Base-by-base conservation (phyloP, 2,329 filamentous ascomycete genomes). In the Ophiostoma ips region DNA sequence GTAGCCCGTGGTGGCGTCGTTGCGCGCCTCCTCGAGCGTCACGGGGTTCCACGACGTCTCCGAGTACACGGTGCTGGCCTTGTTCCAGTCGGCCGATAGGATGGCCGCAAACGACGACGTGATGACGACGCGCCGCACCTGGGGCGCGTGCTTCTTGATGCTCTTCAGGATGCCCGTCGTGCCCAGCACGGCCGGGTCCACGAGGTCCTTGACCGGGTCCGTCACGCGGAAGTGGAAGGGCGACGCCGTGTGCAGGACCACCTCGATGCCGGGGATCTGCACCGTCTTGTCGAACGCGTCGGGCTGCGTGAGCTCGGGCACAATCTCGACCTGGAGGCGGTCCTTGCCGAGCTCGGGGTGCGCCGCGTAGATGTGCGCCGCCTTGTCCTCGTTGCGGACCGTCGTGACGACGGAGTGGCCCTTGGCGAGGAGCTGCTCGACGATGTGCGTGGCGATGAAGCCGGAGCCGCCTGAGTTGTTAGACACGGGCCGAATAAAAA, bases 281-380 rank as follows among this genome's bases (percentile, higher is more conserved):
- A 73, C 68, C 1, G 75, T 77, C 58, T 79, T 71, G 58, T 86
- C 79, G 61, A 94, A 94, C 51, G 87, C 87, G 50, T 74, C 73
- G 40, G 79, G 73, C 59, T 79, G 65, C 3, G 85, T 84, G 57
- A 94, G 84, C 61, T 94, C 87, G 16, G 82, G 77, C 21, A 94
- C 86, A 57, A 92, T 79, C 50, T 63, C 67, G 12, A 74, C 66
- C 31, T 64, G 59, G 16, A 80, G 71, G 31, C 67, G 66, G 13
- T 69, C 66, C 41, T 60, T 58, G 52, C 58, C 59, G 52, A 68
- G 60, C 18, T 63, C 61, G 2, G 71, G 65, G 59, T 76, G 68
- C 10, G 73, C 70, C 48, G 66, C 64, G 44, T 69, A 69, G 54
- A 79, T 72, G 56, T 68, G 68, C 41, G 66, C 56, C 16, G 75